Evolutionary conservation across 2,329 filamentous ascomycete species (phyloP).

Genomic region (Trichoderma lentiforme): DNA sequence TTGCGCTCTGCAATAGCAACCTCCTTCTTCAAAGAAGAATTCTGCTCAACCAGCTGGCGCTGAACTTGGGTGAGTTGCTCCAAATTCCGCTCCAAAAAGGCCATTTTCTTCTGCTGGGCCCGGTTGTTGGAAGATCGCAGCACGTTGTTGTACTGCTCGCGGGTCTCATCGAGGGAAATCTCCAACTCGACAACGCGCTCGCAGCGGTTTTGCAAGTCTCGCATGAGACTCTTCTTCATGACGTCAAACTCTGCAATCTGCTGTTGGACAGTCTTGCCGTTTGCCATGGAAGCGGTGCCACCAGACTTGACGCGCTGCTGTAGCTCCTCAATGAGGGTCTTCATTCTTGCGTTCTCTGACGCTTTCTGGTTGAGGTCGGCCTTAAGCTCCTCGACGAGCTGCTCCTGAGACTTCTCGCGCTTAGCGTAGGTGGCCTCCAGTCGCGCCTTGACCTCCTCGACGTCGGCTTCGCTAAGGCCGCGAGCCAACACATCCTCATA

Average conservation of each 20-base stretch:
- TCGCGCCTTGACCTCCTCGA: constrained; percentile 77
- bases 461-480: constrained; percentile 74
- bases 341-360: constrained; percentile 78
- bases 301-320: constrained; percentile 69
- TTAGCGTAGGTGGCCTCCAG: constrained; percentile 74
- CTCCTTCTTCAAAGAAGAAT: constrained; percentile 96
- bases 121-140: constrained; percentile 95
- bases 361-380: constrained; percentile 72
- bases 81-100: constrained; percentile 95
- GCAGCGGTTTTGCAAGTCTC: constrained; percentile 95
- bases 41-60: constrained; percentile 96
- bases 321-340: constrained; percentile 74
- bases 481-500: constrained; percentile 80
- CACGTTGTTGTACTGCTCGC: constrained; percentile 99
- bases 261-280: constrained; percentile 91
- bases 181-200: constrained; percentile 97
- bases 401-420: constrained; percentile 68
- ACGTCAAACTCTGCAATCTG: constrained; percentile 98
- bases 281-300: constrained; percentile 57
- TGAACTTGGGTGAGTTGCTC: constrained; percentile 98
- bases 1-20: constrained; percentile 98
- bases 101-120: constrained; percentile 99
- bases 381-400: constrained; percentile 74
- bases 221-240: constrained; percentile 99
- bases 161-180: constrained; percentile 93